Evolutionary conservation across 805 yeast species (phyloP), one percentile per base, ranked within the genome.

Genomic region (Yamadazyma takamatsuzukensis): DNA sequence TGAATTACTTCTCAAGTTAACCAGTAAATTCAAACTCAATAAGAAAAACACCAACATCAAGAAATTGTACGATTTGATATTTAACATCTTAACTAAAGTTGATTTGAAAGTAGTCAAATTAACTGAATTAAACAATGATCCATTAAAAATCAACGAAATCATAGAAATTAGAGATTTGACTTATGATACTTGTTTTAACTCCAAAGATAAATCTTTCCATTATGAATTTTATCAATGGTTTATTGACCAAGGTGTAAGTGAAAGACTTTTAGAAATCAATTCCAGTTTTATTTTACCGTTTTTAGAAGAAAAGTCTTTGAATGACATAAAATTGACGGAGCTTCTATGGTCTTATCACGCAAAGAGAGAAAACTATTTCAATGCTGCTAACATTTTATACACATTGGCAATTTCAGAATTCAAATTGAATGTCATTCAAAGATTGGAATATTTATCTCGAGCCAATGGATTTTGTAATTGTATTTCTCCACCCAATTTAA

Each of bases 401-500:
- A 72, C 76, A 5, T 63, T 93, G 36, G 82, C 96, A 0, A 63
- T 78, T 14, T 82, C 94, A 12, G 80, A 78, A 32, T 86, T 87
- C 54, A 72, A 73, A 8, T 66, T 90, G 30, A 62, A 72, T 22
- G 69, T 90, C 37, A 70, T 74, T 23, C 80, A 82, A 48, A 74
- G 98, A 53, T 81, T 90, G 27, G 96, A 89, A 57, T 87, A 74
- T 53, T 66, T 93, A 34, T 85, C 97, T 1, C 74, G 97, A 45
- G 97, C 97, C 1, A 83, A 83, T 56, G 96, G 96, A 3, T 88
- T 86, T 64, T 83, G 95, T 56, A 85, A 86, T 51, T 83, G 95
- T 56, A 78, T 74, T 27, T 78, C 88, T 41, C 83, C 90, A 16
- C 85, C 90, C 18, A 74, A 71, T 37, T 70, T 80, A 49, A 73